Percentiles rank a stretch among this genome's conserved stretches.
These are phyloP conservation scores for Pseudotsuga menziesii DNA, from an alignment of 75 land plant species.

Conservation along the genomic window DNA sequence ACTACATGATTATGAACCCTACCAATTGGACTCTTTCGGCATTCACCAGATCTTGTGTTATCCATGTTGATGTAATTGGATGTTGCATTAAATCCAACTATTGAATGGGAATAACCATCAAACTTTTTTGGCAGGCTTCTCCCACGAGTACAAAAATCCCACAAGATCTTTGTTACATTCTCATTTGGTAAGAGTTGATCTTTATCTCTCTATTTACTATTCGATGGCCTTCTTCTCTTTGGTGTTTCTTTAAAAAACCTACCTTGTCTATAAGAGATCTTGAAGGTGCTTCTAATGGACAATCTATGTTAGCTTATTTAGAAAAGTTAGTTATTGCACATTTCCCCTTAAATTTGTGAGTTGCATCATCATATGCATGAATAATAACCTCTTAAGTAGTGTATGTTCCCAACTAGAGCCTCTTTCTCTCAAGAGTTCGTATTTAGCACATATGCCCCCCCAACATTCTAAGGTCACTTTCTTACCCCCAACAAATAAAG, in stretches of 20 bases:
- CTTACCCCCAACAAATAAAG: slow-evolving; percentile 36
- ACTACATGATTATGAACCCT: neutral
- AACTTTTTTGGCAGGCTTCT: neutral
- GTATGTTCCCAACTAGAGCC: slow-evolving; percentile 43
- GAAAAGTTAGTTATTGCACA: slow-evolving; percentile 34
- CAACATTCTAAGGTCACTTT: slow-evolving; percentile 41
- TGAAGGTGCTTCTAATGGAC: slow-evolving; percentile 4
- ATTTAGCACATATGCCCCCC: slow-evolving; percentile 50
- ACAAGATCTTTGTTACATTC: neutral
- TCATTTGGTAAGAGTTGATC: neutral
- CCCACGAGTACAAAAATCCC: neutral
- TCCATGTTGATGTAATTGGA: neutral
- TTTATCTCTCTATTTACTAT: slow-evolving; percentile 10
- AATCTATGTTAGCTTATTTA: slow-evolving; percentile 7
- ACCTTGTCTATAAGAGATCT: slow-evolving; percentile 1
- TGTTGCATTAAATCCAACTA: neutral
- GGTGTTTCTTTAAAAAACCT: slow-evolving; percentile 4
- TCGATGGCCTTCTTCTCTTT: slow-evolving; percentile 12
- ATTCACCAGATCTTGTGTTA: neutral
- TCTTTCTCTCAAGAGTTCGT: slow-evolving; percentile 37
- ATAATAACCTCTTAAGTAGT: slow-evolving; percentile 44
- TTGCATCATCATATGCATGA: slow-evolving; percentile 41
- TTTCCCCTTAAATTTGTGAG: slow-evolving; percentile 26
- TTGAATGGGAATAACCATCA: neutral
- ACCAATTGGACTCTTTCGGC: neutral